Conservation (phyloP, 2,329 filamentous ascomycete genomes). For the Phaeosphaeriaceae sp. region DNA sequence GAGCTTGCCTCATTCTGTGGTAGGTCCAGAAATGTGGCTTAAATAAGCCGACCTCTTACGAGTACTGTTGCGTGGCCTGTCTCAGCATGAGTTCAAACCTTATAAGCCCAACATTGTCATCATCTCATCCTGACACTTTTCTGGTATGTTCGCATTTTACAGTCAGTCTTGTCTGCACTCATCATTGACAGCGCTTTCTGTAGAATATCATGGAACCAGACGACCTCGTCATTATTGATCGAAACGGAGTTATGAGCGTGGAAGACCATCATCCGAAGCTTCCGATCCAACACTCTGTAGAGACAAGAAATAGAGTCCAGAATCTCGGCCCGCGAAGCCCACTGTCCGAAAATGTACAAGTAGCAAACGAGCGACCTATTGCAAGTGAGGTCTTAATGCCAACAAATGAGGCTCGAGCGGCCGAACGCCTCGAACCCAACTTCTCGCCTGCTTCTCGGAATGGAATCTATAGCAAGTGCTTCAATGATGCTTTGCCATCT, state of each 20-base stretch:
- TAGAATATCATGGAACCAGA: conserved; percentile 15
- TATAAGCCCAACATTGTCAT: neutral
- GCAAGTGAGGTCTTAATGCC: neutral
- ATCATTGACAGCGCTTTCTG: neutral
- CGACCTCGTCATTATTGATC: conserved; percentile 22
- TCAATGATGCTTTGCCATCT: neutral
- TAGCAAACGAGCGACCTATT: neutral
- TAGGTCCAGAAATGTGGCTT: too few relatives aligned
- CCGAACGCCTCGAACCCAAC: neutral
- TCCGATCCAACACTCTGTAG: neutral
- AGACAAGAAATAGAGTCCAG: neutral
- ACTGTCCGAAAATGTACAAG: neutral
- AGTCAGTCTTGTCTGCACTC: too few relatives aligned
- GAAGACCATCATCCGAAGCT: neutral
- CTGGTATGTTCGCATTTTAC: neutral
- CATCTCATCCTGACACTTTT: too few relatives aligned
- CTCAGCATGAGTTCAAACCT: neutral
- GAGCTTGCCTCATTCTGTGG: too few relatives aligned
- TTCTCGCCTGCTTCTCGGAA: neutral
- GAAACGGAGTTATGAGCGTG: conserved; percentile 1
- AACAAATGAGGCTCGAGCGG: neutral
- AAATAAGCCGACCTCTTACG: too few relatives aligned
- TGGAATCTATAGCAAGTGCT: neutral
- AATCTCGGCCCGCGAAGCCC: neutral
- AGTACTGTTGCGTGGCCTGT: too few relatives aligned